Percentiles rank a stretch among this genome's conserved stretches.
Evolutionary conservation across 306 rosid genomes (phyloP).

Genomic region (Ormosia emarginata): DNA sequence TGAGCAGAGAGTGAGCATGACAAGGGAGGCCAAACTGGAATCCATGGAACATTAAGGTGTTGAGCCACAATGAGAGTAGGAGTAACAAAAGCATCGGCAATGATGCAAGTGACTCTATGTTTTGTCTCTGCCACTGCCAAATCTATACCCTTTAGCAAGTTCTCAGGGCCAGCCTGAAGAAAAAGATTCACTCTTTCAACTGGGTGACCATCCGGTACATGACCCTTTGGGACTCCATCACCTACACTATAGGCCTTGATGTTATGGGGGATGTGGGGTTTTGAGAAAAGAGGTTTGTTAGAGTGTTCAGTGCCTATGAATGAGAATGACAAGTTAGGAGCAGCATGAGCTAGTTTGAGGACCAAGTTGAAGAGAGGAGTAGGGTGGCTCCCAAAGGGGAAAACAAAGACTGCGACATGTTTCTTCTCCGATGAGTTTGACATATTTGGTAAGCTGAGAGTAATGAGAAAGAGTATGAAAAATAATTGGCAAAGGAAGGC

Average conservation of each 20-base stretch:
- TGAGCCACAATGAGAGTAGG: slow-evolving; percentile 23
- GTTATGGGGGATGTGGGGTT: background rate
- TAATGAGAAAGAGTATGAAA: too few relatives aligned
- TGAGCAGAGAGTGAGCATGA: slow-evolving; percentile 25
- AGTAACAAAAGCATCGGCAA: slow-evolving; percentile 23
- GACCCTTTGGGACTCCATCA: slow-evolving; percentile 31
- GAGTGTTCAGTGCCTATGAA: slow-evolving; percentile 14
- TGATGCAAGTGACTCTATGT: slow-evolving; percentile 24
- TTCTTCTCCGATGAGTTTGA: background rate
- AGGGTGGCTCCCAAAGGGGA: slow-evolving; percentile 38
- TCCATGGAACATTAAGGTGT: slow-evolving; percentile 41
- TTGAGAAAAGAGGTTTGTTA: background rate
- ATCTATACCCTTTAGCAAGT: slow-evolving; percentile 16
- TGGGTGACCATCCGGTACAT: background rate
- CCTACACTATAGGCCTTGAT: slow-evolving; percentile 18
- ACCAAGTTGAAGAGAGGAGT: slow-evolving; percentile 17
- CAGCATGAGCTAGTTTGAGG: slow-evolving; percentile 26
- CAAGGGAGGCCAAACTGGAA: slow-evolving; percentile 26
- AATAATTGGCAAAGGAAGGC: too few relatives aligned
- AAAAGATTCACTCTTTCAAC: slow-evolving; percentile 22
- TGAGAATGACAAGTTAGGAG: slow-evolving; percentile 27
- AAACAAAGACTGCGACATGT: slow-evolving; percentile 28
- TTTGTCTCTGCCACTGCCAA: slow-evolving; percentile 18
- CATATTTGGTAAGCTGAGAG: background rate
- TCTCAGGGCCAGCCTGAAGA: slow-evolving; percentile 11